phyloP scores from a whole-genome alignment of 2,329 filamentous ascomycete species.

The Phialophora expanda region DNA sequence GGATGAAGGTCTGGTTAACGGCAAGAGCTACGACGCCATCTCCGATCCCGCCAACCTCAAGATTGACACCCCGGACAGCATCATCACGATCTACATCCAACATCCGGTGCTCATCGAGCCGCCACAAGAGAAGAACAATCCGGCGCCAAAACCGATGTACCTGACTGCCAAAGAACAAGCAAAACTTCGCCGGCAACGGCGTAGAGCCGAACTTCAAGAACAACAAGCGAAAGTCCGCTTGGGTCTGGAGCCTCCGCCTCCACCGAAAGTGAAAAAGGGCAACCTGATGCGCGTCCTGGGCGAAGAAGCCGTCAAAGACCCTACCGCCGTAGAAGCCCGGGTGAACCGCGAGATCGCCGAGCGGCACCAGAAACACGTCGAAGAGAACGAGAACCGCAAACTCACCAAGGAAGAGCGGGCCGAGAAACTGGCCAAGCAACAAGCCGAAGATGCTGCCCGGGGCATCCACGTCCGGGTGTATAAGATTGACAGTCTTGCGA shows the following conservation, averaged over 20 bases:
- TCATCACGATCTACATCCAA: conserved; percentile 89
- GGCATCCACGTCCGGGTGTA: conserved; percentile 88
- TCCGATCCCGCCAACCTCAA: conserved; percentile 70
- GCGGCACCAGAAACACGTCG: conserved; percentile 76
- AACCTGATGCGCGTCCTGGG: conserved; percentile 98
- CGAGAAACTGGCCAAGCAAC: conserved; percentile 81
- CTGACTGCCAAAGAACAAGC: conserved; percentile 89
- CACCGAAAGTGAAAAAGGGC: conserved; percentile 94
- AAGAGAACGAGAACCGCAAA: conserved; percentile 81
- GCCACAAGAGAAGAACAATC: conserved; percentile 82
- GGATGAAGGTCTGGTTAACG: conserved; percentile 85
- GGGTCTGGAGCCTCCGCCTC: conserved; percentile 84
- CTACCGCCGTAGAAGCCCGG: conserved; percentile 91
- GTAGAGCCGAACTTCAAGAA: conserved; percentile 93
- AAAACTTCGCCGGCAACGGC: conserved; percentile 84
- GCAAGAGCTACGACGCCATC: conserved; percentile 74
- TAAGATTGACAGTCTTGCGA: conserved; percentile 85
- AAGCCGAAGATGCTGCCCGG: conserved; percentile 84
- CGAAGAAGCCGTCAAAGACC: conserved; percentile 91
- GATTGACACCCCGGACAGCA: conserved; percentile 76
- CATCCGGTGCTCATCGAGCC: conserved; percentile 90
- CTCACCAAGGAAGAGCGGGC: conserved; percentile 84
- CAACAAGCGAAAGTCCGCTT: conserved; percentile 94
- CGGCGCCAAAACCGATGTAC: conserved; percentile 85
- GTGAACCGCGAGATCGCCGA: conserved; percentile 93